phyloP scores from a whole-genome alignment of 2,329 filamentous ascomycete genomes.

The Botrytis cinerea region DNA sequence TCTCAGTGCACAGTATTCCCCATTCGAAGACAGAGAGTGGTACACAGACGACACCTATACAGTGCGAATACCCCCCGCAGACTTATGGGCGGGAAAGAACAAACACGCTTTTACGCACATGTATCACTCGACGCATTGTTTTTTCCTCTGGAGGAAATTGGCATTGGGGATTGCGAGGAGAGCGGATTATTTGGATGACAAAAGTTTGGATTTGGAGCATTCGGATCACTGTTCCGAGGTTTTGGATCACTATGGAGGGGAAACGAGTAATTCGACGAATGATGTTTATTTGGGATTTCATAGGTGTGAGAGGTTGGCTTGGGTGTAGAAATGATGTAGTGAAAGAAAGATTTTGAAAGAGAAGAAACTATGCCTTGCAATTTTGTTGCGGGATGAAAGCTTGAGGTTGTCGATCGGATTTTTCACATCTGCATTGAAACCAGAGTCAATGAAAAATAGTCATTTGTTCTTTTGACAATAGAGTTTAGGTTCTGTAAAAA shows the following conservation, averaged over 20 bases:
- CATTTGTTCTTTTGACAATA: neutral
- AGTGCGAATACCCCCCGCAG: neutral
- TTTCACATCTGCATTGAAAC: neutral
- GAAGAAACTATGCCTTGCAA: neutral
- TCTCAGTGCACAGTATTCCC: slow-evolving; percentile 6
- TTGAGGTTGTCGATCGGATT: neutral
- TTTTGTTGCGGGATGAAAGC: neutral
- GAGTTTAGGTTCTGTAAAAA: too few relatives aligned
- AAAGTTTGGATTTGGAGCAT: slow-evolving; percentile 9
- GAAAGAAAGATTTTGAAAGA: neutral
- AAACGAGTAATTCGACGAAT: slow-evolving; percentile 11
- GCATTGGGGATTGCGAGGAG: slow-evolving; percentile 1
- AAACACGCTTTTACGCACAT: slow-evolving; percentile 2
- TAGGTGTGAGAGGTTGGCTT: slow-evolving; percentile 13
- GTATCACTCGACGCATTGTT: slow-evolving; percentile 16
- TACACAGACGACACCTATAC: neutral
- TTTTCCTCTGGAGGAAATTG: slow-evolving; percentile 15
- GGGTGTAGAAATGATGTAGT: neutral
- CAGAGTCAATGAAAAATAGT: neutral
- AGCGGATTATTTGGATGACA: slow-evolving; percentile 9
- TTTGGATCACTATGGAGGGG: slow-evolving; percentile 17
- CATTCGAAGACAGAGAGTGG: slow-evolving; percentile 14
- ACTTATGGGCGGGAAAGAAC: slow-evolving; percentile 14
- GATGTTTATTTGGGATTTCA: slow-evolving; percentile 16
- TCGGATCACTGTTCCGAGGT: slow-evolving; percentile 16